Evolutionary conservation across 305 asterid genomes (phyloP).

Genomic region (Fraxinus ornus): DNA sequence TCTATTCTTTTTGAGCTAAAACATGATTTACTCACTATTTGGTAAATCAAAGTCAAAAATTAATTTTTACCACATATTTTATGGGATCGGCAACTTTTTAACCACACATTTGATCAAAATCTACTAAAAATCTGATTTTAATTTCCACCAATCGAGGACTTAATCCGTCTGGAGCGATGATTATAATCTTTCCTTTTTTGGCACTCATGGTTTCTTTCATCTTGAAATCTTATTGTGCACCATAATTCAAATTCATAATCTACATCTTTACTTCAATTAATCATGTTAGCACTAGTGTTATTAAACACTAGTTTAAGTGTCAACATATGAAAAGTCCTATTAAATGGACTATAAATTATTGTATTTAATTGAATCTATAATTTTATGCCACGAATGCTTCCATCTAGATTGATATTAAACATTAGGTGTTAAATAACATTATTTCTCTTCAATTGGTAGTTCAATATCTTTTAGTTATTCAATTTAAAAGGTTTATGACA

Average conservation of each 20-base stretch:
- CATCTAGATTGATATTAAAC: too few relatives aligned
- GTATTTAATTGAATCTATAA: background rate
- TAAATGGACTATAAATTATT: background rate
- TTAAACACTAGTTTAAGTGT: too few relatives aligned
- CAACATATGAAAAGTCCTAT: background rate
- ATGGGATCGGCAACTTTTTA: too few relatives aligned
- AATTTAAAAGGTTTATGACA: background rate
- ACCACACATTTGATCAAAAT: background rate
- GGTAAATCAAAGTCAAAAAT: too few relatives aligned
- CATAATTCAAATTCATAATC: background rate
- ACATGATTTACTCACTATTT: too few relatives aligned
- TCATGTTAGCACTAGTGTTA: background rate
- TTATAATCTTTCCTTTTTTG: background rate
- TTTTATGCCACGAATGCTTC: background rate
- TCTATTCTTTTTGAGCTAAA: too few relatives aligned
- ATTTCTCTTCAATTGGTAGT: background rate
- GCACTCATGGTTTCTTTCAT: background rate
- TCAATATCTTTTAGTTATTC: too few relatives aligned
- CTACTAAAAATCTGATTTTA: background rate
- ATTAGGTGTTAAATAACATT: too few relatives aligned
- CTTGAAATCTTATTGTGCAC: background rate
- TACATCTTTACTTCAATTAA: background rate
- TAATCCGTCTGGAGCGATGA: background rate
- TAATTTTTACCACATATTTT: too few relatives aligned
- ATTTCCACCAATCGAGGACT: too few relatives aligned